phyloP scores from a whole-genome alignment of 345 rosid genomes.

The Passiflora organensis region DNA sequence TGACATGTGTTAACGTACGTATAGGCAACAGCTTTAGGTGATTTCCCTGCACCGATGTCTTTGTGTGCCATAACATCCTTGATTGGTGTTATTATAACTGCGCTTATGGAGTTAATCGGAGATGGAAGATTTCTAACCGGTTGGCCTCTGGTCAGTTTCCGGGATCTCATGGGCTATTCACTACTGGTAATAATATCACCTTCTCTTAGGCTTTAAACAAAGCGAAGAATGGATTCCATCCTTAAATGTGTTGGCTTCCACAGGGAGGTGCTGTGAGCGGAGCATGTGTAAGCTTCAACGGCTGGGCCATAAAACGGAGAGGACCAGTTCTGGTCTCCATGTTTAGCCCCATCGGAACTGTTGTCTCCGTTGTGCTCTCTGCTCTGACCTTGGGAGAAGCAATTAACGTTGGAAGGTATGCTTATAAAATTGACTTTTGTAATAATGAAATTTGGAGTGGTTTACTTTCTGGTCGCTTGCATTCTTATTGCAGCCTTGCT shows the following conservation, averaged over 20 bases:
- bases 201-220: background rate
- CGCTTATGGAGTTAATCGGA: constrained; percentile 38
- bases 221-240: background rate
- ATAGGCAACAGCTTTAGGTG: constrained; percentile 62
- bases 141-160: constrained; percentile 33
- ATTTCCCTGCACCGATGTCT: constrained; percentile 91
- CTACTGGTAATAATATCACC: constrained; percentile 38
- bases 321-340: constrained; percentile 86
- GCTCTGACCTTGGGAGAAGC: constrained; percentile 54
- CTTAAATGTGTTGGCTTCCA: no score
- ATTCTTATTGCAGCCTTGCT: constrained; percentile 46
- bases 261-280: constrained; percentile 69
- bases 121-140: constrained; percentile 29
- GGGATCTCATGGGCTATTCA: constrained; percentile 42
- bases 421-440: background rate
- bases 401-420: constrained; percentile 65
- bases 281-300: constrained; percentile 72
- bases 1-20: no score
- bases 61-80: constrained; percentile 65
- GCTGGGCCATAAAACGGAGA: constrained; percentile 89
- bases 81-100: constrained; percentile 61
- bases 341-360: constrained; percentile 76
- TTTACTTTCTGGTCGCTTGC: background rate
- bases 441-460: background rate
- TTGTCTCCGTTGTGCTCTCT: constrained; percentile 57